These are phyloP conservation scores for Pseudonectria buxi DNA, from an alignment of 2,329 filamentous ascomycete species.

Conservation along the genomic window DNA sequence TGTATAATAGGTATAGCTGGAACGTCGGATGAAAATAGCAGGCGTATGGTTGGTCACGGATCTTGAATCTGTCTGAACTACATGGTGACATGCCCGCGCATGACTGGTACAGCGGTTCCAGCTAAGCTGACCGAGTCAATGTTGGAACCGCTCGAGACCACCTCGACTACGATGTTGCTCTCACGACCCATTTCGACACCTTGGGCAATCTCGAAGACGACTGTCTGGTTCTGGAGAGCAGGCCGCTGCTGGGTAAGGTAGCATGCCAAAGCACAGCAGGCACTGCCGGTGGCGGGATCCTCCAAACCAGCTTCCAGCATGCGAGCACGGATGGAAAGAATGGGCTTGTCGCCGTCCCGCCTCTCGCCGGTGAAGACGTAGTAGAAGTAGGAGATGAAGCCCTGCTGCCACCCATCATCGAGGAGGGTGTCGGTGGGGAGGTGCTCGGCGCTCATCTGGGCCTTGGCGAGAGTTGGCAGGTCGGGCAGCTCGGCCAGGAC, in stretches of 20 bases:
- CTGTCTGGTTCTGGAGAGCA: constrained; percentile 22
- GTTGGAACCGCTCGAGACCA: constrained; percentile 26
- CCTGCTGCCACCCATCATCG: constrained; percentile 49
- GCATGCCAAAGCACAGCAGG: constrained; percentile 49
- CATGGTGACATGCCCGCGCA: constrained; percentile 27
- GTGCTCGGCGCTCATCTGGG: constrained; percentile 27
- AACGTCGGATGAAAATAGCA: constrained; percentile 20
- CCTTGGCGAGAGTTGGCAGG: constrained; percentile 48
- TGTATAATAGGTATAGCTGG: constrained; percentile 29
- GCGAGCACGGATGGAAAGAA: constrained; percentile 44
- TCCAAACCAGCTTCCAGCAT: constrained; percentile 50
- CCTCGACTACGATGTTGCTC: constrained; percentile 45
- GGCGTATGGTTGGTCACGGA: constrained; percentile 19
- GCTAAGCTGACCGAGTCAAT: constrained; percentile 27
- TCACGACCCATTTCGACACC: constrained; percentile 61
- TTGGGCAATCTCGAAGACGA: constrained; percentile 50
- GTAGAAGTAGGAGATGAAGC: constrained; percentile 52
- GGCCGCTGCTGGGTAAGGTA: constrained; percentile 44
- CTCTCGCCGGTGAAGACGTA: constrained; percentile 40
- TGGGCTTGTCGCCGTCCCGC: constrained; percentile 20
- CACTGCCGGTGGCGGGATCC: constrained; percentile 58
- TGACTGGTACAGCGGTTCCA: constrained; percentile 29
- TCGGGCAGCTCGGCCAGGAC: constrained; percentile 55
- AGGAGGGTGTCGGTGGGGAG: constrained; percentile 30
- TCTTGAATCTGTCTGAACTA: constrained; percentile 7